phyloP scores from a whole-genome alignment of 345 rosid species.

The Toxicodendron radicans region DNA sequence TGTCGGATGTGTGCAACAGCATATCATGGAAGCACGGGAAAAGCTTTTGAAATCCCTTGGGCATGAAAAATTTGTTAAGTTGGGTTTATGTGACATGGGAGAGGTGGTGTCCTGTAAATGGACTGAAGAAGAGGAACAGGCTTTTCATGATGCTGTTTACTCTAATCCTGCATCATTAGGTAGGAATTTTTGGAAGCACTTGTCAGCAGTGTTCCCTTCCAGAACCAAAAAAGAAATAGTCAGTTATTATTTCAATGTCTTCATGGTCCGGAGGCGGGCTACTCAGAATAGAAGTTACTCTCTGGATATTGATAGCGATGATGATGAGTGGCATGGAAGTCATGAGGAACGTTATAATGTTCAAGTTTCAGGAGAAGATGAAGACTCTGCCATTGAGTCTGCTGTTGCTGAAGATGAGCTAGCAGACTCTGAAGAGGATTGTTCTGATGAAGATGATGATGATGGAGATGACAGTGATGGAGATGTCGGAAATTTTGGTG shows the following conservation, averaged over 20 bases:
- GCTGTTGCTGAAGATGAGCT: conserved; percentile 31
- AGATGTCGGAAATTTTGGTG: conserved; percentile 20
- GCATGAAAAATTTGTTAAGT: conserved; percentile 43
- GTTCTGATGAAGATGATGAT: conserved; percentile 17
- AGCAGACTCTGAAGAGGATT: conserved; percentile 23
- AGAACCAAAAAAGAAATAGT: conserved; percentile 59
- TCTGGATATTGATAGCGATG: conserved; percentile 67
- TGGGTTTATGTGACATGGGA: conserved; percentile 76
- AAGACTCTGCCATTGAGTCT: conserved; percentile 58
- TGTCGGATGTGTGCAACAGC: conserved; percentile 58
- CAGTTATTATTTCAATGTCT: conserved; percentile 77
- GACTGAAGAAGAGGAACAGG: conserved; percentile 58
- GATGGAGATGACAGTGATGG: conserved; percentile 30
- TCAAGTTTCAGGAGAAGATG: conserved; percentile 43
- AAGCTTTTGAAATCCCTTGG: conserved; percentile 51
- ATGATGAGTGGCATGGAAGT: conserved; percentile 69
- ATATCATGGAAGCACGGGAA: conserved; percentile 60
- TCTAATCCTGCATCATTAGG: conserved; percentile 55
- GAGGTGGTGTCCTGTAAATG: conserved; percentile 58
- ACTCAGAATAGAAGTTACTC: conserved; percentile 58
- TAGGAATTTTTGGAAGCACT: conserved; percentile 66
- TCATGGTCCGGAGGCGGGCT: conserved; percentile 57
- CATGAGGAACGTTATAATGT: conserved; percentile 20
- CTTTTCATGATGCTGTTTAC: conserved; percentile 54
- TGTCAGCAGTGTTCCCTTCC: conserved; percentile 52